Base-by-base conservation (phyloP, 2,329 filamentous ascomycete species). In the Trichophyton rubrum region DNA sequence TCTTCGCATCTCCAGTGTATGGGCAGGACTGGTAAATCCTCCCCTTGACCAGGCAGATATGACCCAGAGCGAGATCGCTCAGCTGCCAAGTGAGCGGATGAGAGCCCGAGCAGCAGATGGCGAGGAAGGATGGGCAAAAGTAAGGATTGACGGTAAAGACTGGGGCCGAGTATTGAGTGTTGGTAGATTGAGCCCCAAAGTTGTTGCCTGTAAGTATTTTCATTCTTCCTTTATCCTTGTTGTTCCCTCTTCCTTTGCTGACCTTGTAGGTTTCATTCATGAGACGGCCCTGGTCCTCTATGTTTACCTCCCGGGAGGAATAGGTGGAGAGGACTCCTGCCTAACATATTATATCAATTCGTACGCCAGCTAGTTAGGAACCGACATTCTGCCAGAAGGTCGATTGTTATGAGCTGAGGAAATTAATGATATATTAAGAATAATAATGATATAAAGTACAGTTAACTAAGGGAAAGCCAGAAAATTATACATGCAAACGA, bases 141-240 rank as follows among this genome's bases (percentile, higher is more conserved):
- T 97, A 40, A 81, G 89, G 59, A 90, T 97, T 24, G 93, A 97
- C 74, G 93, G 90, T 38, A 87, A 85, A 71, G 93, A 99, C 71
- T 97, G 93, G 92, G 90, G 90, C 35, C 85, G 84, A 66, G 92
- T 97, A n/a, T 79, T 99, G 66, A 95, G 90, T 72, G 91, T 97
- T 11, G 92, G 92, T 1, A 80, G 91, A 58, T 76, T 97, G 33
- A 92, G 93, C 67, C 92, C 90, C 0, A 82, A 90, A 66, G 92
- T 97, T 58, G 93, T 97, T 77, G 93, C 91, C 61, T 96, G 91
- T 85, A 64, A 75, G 82, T 70, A 17, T 20, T 22, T 45, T 30
- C 41, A 38, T 30, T 35, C 17, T 17, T 57, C 6, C 27, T 62
- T 5, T 24, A 47, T 35, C 15, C 41, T 13, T 20, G 22, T 38